Conservation (phyloP, 192 early-diverging fungal genomes). For the Cetraspora pellucida region DNA sequence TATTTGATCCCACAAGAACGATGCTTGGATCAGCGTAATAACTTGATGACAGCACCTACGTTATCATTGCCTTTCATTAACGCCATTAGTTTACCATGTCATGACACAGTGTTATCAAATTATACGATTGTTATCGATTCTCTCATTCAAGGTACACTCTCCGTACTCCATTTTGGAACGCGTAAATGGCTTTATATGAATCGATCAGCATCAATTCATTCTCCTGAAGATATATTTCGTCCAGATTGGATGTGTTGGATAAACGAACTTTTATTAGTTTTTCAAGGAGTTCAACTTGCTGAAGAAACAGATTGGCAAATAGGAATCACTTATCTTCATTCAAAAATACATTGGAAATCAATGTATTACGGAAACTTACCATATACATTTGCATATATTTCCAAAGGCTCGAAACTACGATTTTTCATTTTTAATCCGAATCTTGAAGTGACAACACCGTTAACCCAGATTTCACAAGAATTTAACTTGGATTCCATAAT, state of each 20-base stretch:
- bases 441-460: background rate
- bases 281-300: background rate
- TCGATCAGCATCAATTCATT: background rate
- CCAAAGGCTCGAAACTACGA: conserved; percentile 10
- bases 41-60: background rate
- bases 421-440: background rate
- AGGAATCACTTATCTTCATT: background rate
- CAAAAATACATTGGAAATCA: conserved; percentile 16
- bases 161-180: background rate
- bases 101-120: background rate
- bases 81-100: background rate
- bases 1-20: conserved; percentile 1
- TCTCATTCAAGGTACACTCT: conserved; percentile 15
- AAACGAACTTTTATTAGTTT: background rate
- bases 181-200: background rate
- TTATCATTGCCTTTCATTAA: conserved; percentile 6
- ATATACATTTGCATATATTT: conserved; percentile 19
- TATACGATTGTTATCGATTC: background rate
- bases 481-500: conserved; percentile 7
- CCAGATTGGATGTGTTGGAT: conserved; percentile 22
- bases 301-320: background rate
- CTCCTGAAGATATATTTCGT: background rate
- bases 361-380: conserved; percentile 15
- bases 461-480: conserved; percentile 11
- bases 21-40: background rate